Evolutionary conservation across 2,329 filamentous ascomycete species (phyloP).

Genomic region (Neurospora sp.): DNA sequence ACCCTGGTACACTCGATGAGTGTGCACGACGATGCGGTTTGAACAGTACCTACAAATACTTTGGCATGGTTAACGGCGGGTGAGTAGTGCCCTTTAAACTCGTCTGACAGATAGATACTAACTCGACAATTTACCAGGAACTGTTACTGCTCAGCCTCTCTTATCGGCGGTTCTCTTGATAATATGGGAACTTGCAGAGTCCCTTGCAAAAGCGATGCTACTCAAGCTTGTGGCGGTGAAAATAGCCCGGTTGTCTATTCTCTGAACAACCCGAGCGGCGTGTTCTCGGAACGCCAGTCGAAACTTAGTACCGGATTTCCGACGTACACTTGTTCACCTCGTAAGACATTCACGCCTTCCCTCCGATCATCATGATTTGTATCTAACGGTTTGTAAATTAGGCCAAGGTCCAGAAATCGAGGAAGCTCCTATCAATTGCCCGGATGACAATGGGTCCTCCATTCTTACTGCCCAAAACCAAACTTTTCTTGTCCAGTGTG

Average conservation of each 20-base stretch:
- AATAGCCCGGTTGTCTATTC: slow-evolving; percentile 5
- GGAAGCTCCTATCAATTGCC: not conserved
- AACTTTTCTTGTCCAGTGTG: not conserved
- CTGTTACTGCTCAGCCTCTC: slow-evolving; percentile 4
- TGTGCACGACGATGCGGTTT: slow-evolving; percentile 4
- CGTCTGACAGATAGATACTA: not conserved
- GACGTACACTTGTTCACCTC: slow-evolving; percentile 1
- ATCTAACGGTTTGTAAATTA: not conserved
- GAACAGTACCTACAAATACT: not conserved
- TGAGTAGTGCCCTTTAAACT: not conserved
- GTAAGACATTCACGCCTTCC: not conserved
- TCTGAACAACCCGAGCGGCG: not conserved
- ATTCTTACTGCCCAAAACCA: not conserved
- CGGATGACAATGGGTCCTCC: not conserved
- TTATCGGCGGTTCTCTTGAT: not conserved
- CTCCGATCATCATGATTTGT: not conserved
- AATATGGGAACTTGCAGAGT: slow-evolving; percentile 3
- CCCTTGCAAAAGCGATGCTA: not conserved
- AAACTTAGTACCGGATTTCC: slow-evolving; percentile 1
- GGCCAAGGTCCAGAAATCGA: not conserved
- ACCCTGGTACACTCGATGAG: slow-evolving; percentile 5
- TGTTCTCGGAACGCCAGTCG: not conserved
- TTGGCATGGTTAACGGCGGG: slow-evolving; percentile 9
- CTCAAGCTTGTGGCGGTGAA: slow-evolving; percentile 1
- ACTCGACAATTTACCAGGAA: not conserved